Evolutionary conservation across 257 asterid genomes (phyloP).

Genomic region (Jaltomata sinuosa): DNA sequence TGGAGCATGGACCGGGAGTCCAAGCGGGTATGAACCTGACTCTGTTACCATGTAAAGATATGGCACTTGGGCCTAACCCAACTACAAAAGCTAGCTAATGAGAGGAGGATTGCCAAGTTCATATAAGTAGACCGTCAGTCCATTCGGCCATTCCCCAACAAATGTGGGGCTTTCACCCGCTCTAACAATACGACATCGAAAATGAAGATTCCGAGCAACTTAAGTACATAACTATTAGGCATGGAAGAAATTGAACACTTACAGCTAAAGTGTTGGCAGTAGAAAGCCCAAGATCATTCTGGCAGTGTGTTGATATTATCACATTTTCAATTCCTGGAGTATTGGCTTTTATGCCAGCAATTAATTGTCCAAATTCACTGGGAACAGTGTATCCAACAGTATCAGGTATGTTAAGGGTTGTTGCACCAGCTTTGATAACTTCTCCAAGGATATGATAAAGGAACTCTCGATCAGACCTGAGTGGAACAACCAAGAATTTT

Average conservation of each 20-base stretch:
- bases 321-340: slow-evolving; percentile 84
- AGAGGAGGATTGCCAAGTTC: too few species aligned
- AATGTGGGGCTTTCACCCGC: too few species aligned
- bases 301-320: slow-evolving; percentile 89
- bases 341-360: slow-evolving; percentile 78
- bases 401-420: slow-evolving; percentile 95
- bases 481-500: neutral
- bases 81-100: too few species aligned
- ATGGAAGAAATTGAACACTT: slow-evolving; percentile 6
- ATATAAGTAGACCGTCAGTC: too few species aligned
- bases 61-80: too few species aligned
- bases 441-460: slow-evolving; percentile 85
- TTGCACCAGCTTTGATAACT: slow-evolving; percentile 91
- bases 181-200: too few species aligned
- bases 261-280: slow-evolving; percentile 86
- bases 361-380: slow-evolving; percentile 66
- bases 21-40: too few species aligned
- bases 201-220: too few species aligned
- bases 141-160: too few species aligned
- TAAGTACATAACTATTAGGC: neutral
- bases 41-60: too few species aligned
- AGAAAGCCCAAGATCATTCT: slow-evolving; percentile 93
- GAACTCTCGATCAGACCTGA: slow-evolving; percentile 77
- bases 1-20: too few species aligned
- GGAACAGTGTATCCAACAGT: slow-evolving; percentile 84